Conservation (phyloP, 139 green algal species). For the Volvox africanus region DNA sequence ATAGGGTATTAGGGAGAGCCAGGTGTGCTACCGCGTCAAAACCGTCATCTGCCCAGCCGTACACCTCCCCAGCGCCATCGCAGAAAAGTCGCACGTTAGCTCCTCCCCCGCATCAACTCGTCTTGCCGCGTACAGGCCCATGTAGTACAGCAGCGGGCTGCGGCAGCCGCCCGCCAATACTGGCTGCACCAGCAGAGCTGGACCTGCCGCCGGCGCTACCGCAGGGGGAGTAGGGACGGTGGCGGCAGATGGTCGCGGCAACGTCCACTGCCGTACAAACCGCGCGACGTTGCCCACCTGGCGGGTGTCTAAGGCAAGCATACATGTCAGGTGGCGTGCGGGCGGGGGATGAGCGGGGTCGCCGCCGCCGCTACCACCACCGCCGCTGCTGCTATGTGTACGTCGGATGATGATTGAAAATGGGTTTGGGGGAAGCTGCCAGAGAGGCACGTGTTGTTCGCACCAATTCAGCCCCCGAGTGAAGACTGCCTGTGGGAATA, state of each 20-base stretch:
- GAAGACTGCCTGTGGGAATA: slow-evolving; percentile 5
- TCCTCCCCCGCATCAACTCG: slow-evolving; percentile 33
- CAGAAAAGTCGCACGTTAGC: slow-evolving; percentile 26
- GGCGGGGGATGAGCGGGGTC: not conserved
- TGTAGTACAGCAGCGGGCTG: slow-evolving; percentile 28
- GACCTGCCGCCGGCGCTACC: not conserved
- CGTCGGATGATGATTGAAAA: not conserved
- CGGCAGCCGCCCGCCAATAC: slow-evolving; percentile 22
- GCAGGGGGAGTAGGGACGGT: no score
- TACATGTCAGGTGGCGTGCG: not conserved
- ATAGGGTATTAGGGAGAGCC: not conserved
- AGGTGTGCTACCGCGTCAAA: not conserved
- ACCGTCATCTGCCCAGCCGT: not conserved
- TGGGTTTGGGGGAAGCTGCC: slow-evolving; percentile 44
- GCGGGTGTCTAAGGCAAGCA: slow-evolving; percentile 24
- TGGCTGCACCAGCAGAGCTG: slow-evolving; percentile 1
- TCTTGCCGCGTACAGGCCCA: slow-evolving; percentile 15
- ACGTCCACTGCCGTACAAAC: slow-evolving; percentile 25
- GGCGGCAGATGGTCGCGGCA: not conserved
- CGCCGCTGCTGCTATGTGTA: not conserved
- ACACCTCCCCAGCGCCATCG: not conserved
- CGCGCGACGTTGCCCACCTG: slow-evolving; percentile 11
- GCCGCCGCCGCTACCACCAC: not conserved
- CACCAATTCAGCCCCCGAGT: not conserved
- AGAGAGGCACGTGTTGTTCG: not conserved